Evolutionary conservation across 140 eudicot genomes (phyloP).

Genomic region (Oenanthe javanica): DNA sequence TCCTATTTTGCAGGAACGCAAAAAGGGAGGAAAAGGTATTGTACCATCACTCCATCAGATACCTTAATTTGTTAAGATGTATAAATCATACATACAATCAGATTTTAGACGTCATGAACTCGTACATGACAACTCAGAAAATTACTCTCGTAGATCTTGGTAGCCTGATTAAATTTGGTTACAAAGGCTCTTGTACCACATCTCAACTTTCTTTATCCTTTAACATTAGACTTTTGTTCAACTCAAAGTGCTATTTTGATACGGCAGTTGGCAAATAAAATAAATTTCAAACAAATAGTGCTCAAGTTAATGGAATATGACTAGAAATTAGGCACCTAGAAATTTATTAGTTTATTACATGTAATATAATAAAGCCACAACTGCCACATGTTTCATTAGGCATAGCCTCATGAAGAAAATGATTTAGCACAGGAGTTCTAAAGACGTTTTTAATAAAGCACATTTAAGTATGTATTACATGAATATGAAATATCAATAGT

Average conservation of each 20-base stretch:
- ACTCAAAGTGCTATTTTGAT: neutral
- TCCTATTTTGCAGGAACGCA: neutral
- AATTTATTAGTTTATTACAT: no score
- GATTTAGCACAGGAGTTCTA: no score
- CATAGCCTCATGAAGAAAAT: neutral
- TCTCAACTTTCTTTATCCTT: neutral
- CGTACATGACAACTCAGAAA: neutral
- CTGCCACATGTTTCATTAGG: neutral
- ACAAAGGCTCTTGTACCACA: neutral
- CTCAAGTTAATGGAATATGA: neutral
- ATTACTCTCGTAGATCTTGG: neutral
- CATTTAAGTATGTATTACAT: neutral
- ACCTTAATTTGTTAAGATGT: neutral
- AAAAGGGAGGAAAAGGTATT: neutral
- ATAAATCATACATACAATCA: neutral
- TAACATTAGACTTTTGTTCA: neutral
- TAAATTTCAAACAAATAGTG: neutral
- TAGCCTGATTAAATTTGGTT: neutral
- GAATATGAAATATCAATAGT: neutral
- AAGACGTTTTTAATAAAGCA: no score
- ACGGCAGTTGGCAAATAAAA: neutral
- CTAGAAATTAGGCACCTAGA: neutral
- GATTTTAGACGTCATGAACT: neutral
- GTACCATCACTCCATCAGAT: neutral
- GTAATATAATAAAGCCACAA: neutral